Base-by-base conservation (phyloP, 148 eudicot species). In the Rhododendron ovatum region DNA sequence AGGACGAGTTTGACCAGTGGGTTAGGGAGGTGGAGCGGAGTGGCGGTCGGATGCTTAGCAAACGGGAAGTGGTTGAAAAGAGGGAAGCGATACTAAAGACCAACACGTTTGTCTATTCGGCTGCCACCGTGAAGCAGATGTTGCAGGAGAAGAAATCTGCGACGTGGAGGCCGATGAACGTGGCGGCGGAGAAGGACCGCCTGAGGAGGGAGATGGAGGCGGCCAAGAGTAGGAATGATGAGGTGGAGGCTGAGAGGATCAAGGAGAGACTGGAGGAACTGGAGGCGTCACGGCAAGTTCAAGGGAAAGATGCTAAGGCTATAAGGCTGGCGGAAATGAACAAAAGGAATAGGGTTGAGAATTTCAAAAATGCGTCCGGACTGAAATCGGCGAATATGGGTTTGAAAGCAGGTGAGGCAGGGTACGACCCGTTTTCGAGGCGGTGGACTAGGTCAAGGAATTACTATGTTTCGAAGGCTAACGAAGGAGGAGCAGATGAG, bases 341-440 rank as follows among this genome's bases (percentile, higher is more conserved):
- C 88, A 87, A 92, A 61, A 93, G 88, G 90, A 97, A 94, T 87
- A 85, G 98, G 87, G 99, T 92, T 43, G 99, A 97, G 84, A 97
- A 97, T 89, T 97, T 97, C 86, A 94, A 90, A 76, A 94, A 92
- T 84, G 99, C 99, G 12, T 97, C 98, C 1, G 96, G 91, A 39
- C n/a, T 92, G 73, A 97, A 93, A 85, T 94, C 95, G 0, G 86
- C 89, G 10, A 92, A 88, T 61, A 82, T 85, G 18, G 84, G 92
- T 41, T 90, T 95, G 80, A 97, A 97, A 90, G 92, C 94, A 1
- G 99, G 99, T 35, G 96, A 97, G 86, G 98, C 99, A 0, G 99
- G 99, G 80, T 97, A 97, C 84, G 99, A 97, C 82, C 99, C 99
- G 9, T 97, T 97, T 88, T 97, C 99, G 4, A 94, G 99, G 87